Evolutionary conservation across 2,329 filamentous ascomycete genomes (phyloP), one percentile per base, ranked within the genome.

Genomic region (Diaporthe eres): DNA sequence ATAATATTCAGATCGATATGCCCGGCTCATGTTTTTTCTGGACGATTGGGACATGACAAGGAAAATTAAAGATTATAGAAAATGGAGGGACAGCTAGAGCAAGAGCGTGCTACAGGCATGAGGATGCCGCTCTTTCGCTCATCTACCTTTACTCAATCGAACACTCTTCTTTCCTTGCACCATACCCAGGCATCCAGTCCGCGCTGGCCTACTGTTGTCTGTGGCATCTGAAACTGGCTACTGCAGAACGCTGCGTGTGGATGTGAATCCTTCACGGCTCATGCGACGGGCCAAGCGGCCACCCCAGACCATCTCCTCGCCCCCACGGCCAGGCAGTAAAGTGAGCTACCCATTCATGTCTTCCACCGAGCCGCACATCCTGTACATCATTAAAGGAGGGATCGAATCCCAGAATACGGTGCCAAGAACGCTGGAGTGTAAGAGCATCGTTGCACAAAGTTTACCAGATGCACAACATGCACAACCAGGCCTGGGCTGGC

Each of bases 301-400:
- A 44, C 34, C 19, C 42, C 15, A 42, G 61, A 65, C 61, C 42
- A 44, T 15, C 1, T 47, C 49, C 4, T 65, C 61, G 61, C 42
- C 61, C 61, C 61, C 61, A 65, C 25, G 42, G 25, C 61, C 17
- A 65, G 61, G 61, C 61, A 65, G 10, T 25, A 9, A 49, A 17
- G 42, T 44, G 25, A 19, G 1, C 17, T 17, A 1, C n/a, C 61
- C 25, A 63, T 15, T 47, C 42, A 47, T 9, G 9, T 49, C 19
- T 15, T 37, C 15, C 8, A 17, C 53, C 53, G 7, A 31, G 25
- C 31, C 53, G 25, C 5, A 28, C 25, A 2, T 57, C 25, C 13
- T 57, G 15, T 8, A 31, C 6, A 31, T 0, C 3, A 57, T 57
- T 19, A 28, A 57, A 19, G 53, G 25, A 7, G 25, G 6, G 4